A percentile compares a stretch with the other conserved stretches of the same genome.
These are phyloP conservation scores for Aspergillus clavatus DNA, from an alignment of 2,329 filamentous ascomycete genomes.

Conservation along the genomic window DNA sequence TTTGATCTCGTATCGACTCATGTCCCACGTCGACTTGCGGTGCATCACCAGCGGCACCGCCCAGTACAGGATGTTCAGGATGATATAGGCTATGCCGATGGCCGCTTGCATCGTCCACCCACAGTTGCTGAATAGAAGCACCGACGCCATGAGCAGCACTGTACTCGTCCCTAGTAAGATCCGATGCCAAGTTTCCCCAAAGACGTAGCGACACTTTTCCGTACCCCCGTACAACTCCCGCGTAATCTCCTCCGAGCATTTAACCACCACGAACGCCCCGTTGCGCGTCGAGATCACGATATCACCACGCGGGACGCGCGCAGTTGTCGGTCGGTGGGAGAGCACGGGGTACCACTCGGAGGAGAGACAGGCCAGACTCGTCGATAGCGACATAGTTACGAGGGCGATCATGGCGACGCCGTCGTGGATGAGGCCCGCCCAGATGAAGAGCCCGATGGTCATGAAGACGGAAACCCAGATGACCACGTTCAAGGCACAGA, in stretches of 20 bases:
- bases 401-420: constrained; percentile 52
- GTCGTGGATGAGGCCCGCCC: constrained; percentile 38
- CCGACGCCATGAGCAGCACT: constrained; percentile 56
- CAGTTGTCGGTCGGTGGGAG: constrained; percentile 47
- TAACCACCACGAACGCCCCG: constrained; percentile 55
- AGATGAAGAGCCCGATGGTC: constrained; percentile 16
- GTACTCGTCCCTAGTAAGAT: constrained; percentile 55
- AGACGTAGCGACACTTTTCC: constrained; percentile 55
- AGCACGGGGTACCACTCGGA: constrained; percentile 56
- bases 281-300: constrained; percentile 59
- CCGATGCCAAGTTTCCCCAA: constrained; percentile 46
- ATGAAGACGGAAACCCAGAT: constrained; percentile 47
- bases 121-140: constrained; percentile 59
- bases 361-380: constrained; percentile 53
- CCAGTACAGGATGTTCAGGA: constrained; percentile 59
- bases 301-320: constrained; percentile 52
- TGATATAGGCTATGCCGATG: constrained; percentile 54
- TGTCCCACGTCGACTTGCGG: constrained; percentile 50
- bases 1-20: constrained; percentile 47
- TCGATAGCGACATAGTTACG: constrained; percentile 49
- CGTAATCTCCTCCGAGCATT: constrained; percentile 56
- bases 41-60: constrained; percentile 48
- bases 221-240: constrained; percentile 60
- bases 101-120: constrained; percentile 57
- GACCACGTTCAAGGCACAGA: constrained; percentile 53